Conservation (phyloP, 164 flowering plant genomes). For the Liquidambar formosana region DNA sequence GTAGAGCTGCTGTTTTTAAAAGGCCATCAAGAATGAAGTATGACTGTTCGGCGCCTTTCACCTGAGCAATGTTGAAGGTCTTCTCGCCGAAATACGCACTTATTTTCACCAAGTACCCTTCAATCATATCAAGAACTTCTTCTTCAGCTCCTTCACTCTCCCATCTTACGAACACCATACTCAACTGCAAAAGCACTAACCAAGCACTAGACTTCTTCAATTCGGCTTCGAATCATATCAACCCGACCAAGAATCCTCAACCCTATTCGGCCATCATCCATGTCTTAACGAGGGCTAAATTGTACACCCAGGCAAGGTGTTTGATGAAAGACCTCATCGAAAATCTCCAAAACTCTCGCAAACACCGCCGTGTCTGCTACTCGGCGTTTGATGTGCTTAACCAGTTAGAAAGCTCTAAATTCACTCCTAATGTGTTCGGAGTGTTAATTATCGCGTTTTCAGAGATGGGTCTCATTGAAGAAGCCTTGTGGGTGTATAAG, state of each 20-base stretch:
- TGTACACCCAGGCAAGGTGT: slow-evolving; percentile 46
- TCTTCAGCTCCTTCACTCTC: slow-evolving; percentile 17
- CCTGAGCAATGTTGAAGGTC: slow-evolving; percentile 30
- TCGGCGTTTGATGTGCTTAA: slow-evolving; percentile 38
- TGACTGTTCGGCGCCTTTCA: background rate
- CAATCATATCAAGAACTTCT: slow-evolving; percentile 5
- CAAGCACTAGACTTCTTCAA: slow-evolving; percentile 51
- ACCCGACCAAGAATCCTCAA: slow-evolving; percentile 25
- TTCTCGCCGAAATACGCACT: slow-evolving; percentile 19
- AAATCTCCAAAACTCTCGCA: slow-evolving; percentile 31
- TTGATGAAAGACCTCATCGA: slow-evolving; percentile 61
- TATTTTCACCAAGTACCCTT: background rate
- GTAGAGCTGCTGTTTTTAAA: too few relatives aligned
- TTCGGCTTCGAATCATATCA: slow-evolving; percentile 13
- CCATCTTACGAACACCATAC: slow-evolving; percentile 28
- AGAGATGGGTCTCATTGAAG: slow-evolving; percentile 62
- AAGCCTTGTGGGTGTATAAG: slow-evolving; percentile 64
- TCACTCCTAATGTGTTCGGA: slow-evolving; percentile 42
- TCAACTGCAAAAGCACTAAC: slow-evolving; percentile 29
- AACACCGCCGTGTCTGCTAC: slow-evolving; percentile 34
- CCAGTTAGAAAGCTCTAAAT: slow-evolving; percentile 26
- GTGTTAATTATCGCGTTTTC: slow-evolving; percentile 51
- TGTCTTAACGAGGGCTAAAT: slow-evolving; percentile 37
- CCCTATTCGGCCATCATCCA: slow-evolving; percentile 52
- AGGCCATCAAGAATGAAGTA: background rate